Conservation (phyloP, 2,329 filamentous ascomycete species). For the Pseudopyricularia cyperi region DNA sequence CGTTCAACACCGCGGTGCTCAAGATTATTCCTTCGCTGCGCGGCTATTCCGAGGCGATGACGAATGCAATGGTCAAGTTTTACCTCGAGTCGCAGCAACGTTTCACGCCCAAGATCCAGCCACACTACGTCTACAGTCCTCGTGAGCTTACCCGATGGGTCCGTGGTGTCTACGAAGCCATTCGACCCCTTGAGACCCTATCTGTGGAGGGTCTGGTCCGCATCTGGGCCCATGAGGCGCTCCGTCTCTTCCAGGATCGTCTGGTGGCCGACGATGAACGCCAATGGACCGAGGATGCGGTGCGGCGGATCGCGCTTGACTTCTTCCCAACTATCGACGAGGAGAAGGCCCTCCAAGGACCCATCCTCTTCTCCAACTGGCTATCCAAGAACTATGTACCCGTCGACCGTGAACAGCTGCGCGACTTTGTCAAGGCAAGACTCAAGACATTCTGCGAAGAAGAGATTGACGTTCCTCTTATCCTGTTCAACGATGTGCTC, state of each 20-base stretch:
- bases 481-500: slow-evolving; percentile 97
- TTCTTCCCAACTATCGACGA: slow-evolving; percentile 95
- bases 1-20: slow-evolving; percentile 89
- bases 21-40: slow-evolving; percentile 95
- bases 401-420: slow-evolving; percentile 85
- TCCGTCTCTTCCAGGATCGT: slow-evolving; percentile 94
- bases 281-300: slow-evolving; percentile 84
- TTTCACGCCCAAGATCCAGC: slow-evolving; percentile 94
- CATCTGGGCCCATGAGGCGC: slow-evolving; percentile 96
- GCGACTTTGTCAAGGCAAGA: slow-evolving; percentile 94
- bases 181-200: slow-evolving; percentile 78
- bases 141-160: slow-evolving; percentile 98
- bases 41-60: slow-evolving; percentile 87
- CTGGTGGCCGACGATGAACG: slow-evolving; percentile 89
- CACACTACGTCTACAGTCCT: slow-evolving; percentile 98
- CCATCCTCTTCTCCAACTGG: slow-evolving; percentile 98
- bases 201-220: slow-evolving; percentile 83
- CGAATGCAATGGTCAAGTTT: slow-evolving; percentile 93
- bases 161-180: slow-evolving; percentile 92
- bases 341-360: slow-evolving; percentile 73
- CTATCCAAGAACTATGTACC: slow-evolving; percentile 97
- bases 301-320: slow-evolving; percentile 75
- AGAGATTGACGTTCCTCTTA: slow-evolving; percentile 94
- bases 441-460: slow-evolving; percentile 98
- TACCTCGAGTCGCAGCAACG: slow-evolving; percentile 88